These are phyloP conservation scores for Fusarium dlaminii DNA, from an alignment of 2,329 filamentous ascomycete genomes.

Conservation along the genomic window DNA sequence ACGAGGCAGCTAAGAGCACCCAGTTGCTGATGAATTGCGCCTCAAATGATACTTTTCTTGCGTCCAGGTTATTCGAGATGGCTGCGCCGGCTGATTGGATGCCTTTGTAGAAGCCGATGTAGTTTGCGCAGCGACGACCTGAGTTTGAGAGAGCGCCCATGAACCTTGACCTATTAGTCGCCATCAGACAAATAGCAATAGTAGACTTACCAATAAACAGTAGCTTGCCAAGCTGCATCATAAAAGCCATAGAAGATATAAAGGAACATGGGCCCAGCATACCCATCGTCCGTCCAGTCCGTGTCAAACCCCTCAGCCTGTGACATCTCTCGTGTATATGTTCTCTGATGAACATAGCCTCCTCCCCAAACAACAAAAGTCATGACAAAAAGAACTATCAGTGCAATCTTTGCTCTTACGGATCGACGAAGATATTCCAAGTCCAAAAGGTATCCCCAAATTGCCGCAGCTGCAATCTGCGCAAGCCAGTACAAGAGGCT, in stretches of 20 bases:
- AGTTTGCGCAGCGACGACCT: conserved; percentile 88
- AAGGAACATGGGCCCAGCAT: conserved; percentile 82
- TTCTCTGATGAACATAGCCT: conserved; percentile 78
- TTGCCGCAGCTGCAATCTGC: conserved; percentile 77
- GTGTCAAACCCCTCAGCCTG: not conserved
- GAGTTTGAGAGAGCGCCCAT: conserved; percentile 96
- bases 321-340: conserved; percentile 20
- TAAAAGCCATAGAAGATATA: conserved; percentile 93
- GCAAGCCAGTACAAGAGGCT: conserved; percentile 75
- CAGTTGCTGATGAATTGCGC: conserved; percentile 76
- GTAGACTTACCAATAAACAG: conserved; percentile 84
- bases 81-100: conserved; percentile 80
- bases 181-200: conserved; percentile 37
- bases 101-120: conserved; percentile 88
- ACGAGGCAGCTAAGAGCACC: conserved; percentile 75
- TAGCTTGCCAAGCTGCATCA: conserved; percentile 90
- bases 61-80: conserved; percentile 52
- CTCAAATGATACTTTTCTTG: conserved; percentile 64
- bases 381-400: conserved; percentile 69
- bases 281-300: conserved; percentile 74
- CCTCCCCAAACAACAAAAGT: conserved; percentile 86
- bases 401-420: conserved; percentile 72
- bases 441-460: conserved; percentile 79
- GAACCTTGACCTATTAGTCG: conserved; percentile 65
- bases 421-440: conserved; percentile 66